A percentile compares a stretch with the other conserved stretches of the same genome.
Conservation (phyloP, 768 basidiomycete species). For the Russula dissimulans region DNA sequence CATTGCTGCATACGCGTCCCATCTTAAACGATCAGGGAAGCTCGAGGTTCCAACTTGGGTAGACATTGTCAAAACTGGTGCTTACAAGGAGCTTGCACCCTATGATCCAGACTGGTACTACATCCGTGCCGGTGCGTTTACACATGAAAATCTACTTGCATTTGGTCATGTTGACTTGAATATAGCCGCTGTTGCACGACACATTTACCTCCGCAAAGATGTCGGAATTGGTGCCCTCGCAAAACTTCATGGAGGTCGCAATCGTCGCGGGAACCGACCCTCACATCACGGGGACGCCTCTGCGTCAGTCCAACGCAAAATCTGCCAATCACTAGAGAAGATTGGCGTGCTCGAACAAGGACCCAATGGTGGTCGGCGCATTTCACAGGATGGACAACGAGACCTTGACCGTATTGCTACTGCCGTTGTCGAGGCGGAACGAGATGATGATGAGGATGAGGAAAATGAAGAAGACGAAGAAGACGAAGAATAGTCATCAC, state of each 20-base stretch:
- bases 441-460: constrained; percentile 68
- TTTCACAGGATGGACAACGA: constrained; percentile 93
- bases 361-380: constrained; percentile 90
- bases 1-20: constrained; percentile 89
- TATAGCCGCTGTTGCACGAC: constrained; percentile 89
- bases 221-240: constrained; percentile 88
- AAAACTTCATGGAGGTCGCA: constrained; percentile 95
- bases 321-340: constrained; percentile 97
- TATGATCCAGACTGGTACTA: constrained; percentile 99
- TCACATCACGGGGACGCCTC: constrained; percentile 88
- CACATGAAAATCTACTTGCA: neutral
- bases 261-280: constrained; percentile 93
- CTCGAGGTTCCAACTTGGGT: constrained; percentile 99
- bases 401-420: constrained; percentile 93
- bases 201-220: constrained; percentile 99
- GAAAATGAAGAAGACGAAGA: constrained; percentile 54
- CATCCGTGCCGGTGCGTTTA: constrained; percentile 82
- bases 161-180: neutral
- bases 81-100: constrained; percentile 96
- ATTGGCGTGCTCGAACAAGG: constrained; percentile 95
- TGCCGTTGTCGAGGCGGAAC: constrained; percentile 70
- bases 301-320: constrained; percentile 83
- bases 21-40: constrained; percentile 97
- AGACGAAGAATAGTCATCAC: constrained; percentile 28
- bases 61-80: constrained; percentile 96